These are phyloP conservation scores for Verbena officinalis DNA, from an alignment of 257 asterid species.

Conservation along the genomic window DNA sequence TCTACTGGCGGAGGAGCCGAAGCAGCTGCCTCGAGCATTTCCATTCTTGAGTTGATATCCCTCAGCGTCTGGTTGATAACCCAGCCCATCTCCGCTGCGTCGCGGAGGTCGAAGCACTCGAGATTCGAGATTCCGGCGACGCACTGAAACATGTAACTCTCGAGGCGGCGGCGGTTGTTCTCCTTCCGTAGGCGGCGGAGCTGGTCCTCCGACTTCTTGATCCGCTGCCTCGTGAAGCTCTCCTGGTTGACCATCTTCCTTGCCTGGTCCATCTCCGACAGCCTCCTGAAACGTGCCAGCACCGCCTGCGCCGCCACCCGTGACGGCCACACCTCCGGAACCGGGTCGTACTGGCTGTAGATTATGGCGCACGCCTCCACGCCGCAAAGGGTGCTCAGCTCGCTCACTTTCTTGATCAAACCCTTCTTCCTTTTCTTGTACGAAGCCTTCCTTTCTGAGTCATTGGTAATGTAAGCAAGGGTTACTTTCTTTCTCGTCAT, in stretches of 20 bases:
- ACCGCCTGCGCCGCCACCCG: conserved; percentile 34
- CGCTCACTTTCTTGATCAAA: conserved; percentile 45
- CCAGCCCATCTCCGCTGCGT: conserved; percentile 35
- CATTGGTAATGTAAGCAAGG: conserved; percentile 42
- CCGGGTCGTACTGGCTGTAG: conserved; percentile 42
- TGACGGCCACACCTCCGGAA: conserved; percentile 55
- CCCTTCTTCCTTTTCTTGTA: conserved; percentile 57
- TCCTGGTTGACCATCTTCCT: conserved; percentile 50
- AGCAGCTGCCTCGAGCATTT: neutral
- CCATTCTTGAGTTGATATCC: conserved; percentile 32
- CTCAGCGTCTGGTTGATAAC: conserved; percentile 31
- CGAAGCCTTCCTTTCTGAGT: conserved; percentile 47
- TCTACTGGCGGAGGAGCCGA: neutral
- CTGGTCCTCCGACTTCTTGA: conserved; percentile 41
- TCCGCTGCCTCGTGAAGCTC: conserved; percentile 42
- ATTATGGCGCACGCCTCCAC: conserved; percentile 46
- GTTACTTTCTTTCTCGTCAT: conserved; percentile 51
- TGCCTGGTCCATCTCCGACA: conserved; percentile 37
- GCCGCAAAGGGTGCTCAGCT: conserved; percentile 47
- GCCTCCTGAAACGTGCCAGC: conserved; percentile 35
- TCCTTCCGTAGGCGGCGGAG: conserved; percentile 37
- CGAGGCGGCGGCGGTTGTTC: conserved; percentile 33
- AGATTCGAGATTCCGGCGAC: conserved; percentile 13
- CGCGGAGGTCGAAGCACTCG: conserved; percentile 9
- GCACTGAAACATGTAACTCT: conserved; percentile 31